Conservation (phyloP, 306 rosid species). For the Malus sylvestris region DNA sequence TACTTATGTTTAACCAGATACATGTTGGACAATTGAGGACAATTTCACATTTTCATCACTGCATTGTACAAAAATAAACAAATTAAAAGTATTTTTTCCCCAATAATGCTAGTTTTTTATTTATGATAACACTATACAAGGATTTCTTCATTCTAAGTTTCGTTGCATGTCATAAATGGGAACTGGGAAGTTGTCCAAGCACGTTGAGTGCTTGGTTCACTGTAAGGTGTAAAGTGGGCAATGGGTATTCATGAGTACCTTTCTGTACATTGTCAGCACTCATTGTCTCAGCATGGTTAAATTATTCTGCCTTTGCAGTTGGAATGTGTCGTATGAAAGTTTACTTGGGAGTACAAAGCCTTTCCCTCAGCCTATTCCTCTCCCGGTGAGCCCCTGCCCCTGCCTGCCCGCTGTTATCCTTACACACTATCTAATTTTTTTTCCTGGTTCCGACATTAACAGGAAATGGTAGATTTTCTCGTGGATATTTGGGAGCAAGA, state of each 20-base stretch:
- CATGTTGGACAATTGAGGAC: not conserved
- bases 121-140: not conserved
- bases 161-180: not conserved
- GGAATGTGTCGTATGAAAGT: conserved; percentile 80
- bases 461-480: conserved; percentile 99
- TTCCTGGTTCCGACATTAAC: conserved; percentile 9
- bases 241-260: conserved; percentile 30
- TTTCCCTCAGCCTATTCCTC: conserved; percentile 76
- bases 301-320: conserved; percentile 69
- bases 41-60: not conserved
- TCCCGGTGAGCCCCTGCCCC: conserved; percentile 45
- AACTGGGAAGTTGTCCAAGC: not conserved
- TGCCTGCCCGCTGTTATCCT: not conserved
- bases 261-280: conserved; percentile 44
- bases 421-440: not conserved
- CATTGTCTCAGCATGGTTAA: conserved; percentile 52
- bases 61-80: not conserved
- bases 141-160: not conserved
- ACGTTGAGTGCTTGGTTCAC: not conserved
- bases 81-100: too few species aligned
- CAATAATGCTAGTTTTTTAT: not conserved
- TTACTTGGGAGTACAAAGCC: conserved; percentile 83
- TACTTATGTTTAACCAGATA: not conserved
- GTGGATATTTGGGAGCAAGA: conserved; percentile 95
- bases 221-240: conserved; percentile 11